Base-by-base conservation (phyloP, 208 protist species). In the Crithidia thermophila region DNA sequence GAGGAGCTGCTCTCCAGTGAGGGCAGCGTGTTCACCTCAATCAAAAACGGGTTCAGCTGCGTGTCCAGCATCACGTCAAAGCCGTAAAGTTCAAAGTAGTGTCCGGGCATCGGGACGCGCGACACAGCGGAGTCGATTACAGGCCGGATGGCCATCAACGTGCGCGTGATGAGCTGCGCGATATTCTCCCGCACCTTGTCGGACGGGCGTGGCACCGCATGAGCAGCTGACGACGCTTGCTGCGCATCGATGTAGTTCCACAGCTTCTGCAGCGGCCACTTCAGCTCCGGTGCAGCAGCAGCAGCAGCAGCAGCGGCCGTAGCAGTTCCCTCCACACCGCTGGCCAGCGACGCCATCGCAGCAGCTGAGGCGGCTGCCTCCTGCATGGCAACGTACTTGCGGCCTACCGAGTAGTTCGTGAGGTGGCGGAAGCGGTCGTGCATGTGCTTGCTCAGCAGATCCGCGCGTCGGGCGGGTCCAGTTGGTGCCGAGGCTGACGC, bases 21-120 rank as follows among this genome's bases (percentile, higher is more conserved):
- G 1, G 94, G 94, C 33, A 98, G 62, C 40, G 92, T 96, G 77
- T 98, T 98, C 20, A 98, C 90, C 53, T 98, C 94, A 23, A 98
- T 77, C 13, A 98, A 79, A 49, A 72, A 87, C 8, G 92, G 90
- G 4, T 78, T 76, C n/a, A 93, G 72, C 13, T 84, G 42, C 27
- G 65, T 64, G 43, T 95, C 89, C 4, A 98, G 65, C 87, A 98
- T 94, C 18, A 98, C 75, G 50, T 98, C 94, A 55, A 97, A 97
- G 13, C 94, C 94, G 62, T 94, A 97, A 8, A 98, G 70, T 69
- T 98, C 94, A 73, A 97, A 94, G 67, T 85, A 97, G 23, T 63
- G 43, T 7, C 82, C 85, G 3, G 65, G 66, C 51, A 80, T 77
- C 16, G 47, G 49, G 21, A 79, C 40, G 8, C 53, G 70, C 16